Evolutionary conservation across 1,284 basidiomycete genomes (phyloP), one percentile per base, ranked within the genome.

Genomic region (Moesziomyces parantarcticus): DNA sequence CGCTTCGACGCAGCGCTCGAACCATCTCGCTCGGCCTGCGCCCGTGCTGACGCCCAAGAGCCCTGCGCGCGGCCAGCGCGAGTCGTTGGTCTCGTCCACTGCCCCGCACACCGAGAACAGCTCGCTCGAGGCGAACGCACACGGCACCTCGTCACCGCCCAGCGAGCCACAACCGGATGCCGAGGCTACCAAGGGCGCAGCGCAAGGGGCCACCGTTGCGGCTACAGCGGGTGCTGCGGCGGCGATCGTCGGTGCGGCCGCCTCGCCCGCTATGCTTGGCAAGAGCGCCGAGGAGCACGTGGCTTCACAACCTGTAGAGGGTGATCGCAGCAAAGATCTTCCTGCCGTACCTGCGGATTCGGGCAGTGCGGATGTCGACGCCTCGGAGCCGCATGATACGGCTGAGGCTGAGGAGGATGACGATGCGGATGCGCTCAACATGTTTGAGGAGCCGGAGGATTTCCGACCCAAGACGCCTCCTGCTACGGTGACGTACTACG

Each of bases 381-480:
- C 29, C 6, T 29, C 29, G 29, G 11, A 29, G 29, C 29, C 8
- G 9, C 9, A 29, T 11, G 29, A 29, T n/a, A n/a, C n/a, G 29
- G 2, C 29, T 13, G 49, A 46, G n/a, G 66, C 56, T 3, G 53
- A 58, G 13, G 60, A 46, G 8, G 47, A 45, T 21, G 52, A 57
- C 23, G 59, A 46, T 6, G 74, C 55, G 11, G 55, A 21, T 20
- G 61, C 48, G 1, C 58, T 79, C 44, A 68, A 77, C 53, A 66
- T 83, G 55, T 83, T 83, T 55, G 69, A 73, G 1, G 81, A 83
- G 61, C 82, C 82, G 6, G 72, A 64, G 5, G 77, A 68, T 42
- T 83, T 80, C 57, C 70, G 81, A 20, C 82, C 82, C 9, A 61
- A 69, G 42, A 79, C 82, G 14, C 82, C 82, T 20, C 82, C 82